Evolutionary conservation across 164 flowering plant species (phyloP).

Genomic region (Buxus sempervirens): DNA sequence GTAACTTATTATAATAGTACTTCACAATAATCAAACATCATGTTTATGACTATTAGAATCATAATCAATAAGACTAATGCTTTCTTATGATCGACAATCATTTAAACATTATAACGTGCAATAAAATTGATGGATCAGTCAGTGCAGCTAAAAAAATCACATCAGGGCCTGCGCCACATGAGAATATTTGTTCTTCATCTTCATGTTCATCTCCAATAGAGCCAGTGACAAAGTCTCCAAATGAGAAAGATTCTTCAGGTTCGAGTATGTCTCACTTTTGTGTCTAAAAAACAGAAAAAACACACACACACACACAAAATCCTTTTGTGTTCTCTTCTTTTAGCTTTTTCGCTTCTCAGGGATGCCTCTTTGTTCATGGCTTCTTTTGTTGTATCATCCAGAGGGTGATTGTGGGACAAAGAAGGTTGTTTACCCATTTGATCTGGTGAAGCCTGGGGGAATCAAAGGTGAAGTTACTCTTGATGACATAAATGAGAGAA

Average conservation of each 20-base stretch:
- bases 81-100: background rate
- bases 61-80: background rate
- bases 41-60: background rate
- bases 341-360: background rate
- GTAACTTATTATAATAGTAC: too few species aligned
- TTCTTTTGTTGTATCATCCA: background rate
- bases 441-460: constrained; percentile 39
- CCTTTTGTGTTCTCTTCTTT: background rate
- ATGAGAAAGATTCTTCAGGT: constrained; percentile 1
- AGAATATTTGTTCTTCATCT: constrained; percentile 8
- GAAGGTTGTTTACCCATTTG: constrained; percentile 37
- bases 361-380: background rate
- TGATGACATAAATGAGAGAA: constrained; percentile 31
- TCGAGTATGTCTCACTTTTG: constrained; percentile 4
- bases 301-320: too few species aligned
- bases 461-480: constrained; percentile 36
- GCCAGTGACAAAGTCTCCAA: background rate
- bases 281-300: too few species aligned
- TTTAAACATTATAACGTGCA: constrained; percentile 6
- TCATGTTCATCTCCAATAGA: constrained; percentile 12
- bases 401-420: background rate
- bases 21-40: background rate
- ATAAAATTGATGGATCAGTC: background rate
- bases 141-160: background rate
- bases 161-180: background rate